These are phyloP conservation scores for Nymphaea thermarum DNA, from an alignment of 164 flowering plant genomes.

Conservation along the genomic window DNA sequence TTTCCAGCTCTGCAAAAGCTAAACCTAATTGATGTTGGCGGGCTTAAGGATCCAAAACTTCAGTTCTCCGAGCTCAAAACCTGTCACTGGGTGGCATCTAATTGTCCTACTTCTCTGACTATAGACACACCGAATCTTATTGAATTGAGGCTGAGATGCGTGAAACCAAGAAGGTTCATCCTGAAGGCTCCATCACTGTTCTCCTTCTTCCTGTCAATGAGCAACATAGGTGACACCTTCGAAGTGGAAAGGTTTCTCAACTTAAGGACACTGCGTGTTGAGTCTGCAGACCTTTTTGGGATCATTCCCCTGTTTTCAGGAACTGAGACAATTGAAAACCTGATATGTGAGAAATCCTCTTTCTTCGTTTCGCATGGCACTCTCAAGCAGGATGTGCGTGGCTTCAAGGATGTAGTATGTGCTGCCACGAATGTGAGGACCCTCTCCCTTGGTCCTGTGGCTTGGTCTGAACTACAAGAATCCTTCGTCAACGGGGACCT, in stretches of 20 bases:
- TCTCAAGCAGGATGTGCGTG: constrained; percentile 5
- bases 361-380: background rate
- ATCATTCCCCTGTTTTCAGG: constrained; percentile 13
- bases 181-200: constrained; percentile 32
- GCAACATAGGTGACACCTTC: constrained; percentile 12
- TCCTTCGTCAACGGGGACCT: constrained; percentile 12
- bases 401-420: constrained; percentile 5
- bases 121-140: constrained; percentile 27
- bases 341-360: background rate
- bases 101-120: constrained; percentile 29
- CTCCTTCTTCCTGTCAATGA: constrained; percentile 22
- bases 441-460: constrained; percentile 20
- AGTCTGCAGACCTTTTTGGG: constrained; percentile 16
- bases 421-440: constrained; percentile 21
- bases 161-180: constrained; percentile 19
- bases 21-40: constrained; percentile 35
- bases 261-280: constrained; percentile 23
- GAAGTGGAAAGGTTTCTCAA: constrained; percentile 10
- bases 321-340: constrained; percentile 11
- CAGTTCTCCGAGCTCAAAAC: constrained; percentile 28
- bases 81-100: constrained; percentile 31
- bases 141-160: constrained; percentile 23
- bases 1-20: constrained; percentile 30
- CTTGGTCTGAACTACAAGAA: constrained; percentile 25
- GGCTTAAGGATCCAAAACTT: constrained; percentile 31